Evolutionary conservation across 169 alveolate species (phyloP).

Genomic region (Sarcocystis neurona): DNA sequence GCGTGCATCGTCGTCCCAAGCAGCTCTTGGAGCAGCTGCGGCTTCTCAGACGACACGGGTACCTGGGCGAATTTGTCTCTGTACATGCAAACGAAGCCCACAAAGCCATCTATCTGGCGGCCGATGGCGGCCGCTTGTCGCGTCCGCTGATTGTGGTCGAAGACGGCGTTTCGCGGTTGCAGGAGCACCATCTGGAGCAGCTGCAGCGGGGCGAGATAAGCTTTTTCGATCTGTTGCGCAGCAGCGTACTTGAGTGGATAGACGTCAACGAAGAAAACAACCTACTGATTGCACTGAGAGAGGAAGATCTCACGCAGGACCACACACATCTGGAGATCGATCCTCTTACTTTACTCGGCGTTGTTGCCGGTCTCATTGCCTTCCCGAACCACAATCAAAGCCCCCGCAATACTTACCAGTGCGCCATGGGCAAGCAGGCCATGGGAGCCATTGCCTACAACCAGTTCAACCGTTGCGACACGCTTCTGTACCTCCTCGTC

Average conservation of each 20-base stretch:
- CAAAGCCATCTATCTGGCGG: constrained; percentile 93
- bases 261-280: constrained; percentile 99
- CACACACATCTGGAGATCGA: constrained; percentile 99
- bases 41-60: constrained; percentile 93
- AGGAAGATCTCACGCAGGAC: constrained; percentile 82
- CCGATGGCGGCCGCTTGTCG: constrained; percentile 99
- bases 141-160: constrained; percentile 97
- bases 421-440: constrained; percentile 99
- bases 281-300: constrained; percentile 93
- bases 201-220: constrained; percentile 81
- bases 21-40: constrained; percentile 88
- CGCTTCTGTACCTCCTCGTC: constrained; percentile 81
- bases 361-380: constrained; percentile 98
- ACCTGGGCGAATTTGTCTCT: constrained; percentile 95
- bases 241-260: constrained; percentile 97
- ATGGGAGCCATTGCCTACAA: constrained; percentile 98
- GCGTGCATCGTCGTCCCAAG: constrained; percentile 89
- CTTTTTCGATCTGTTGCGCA: constrained; percentile 84
- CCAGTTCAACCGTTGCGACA: constrained; percentile 69
- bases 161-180: constrained; percentile 85
- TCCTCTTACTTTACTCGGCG: constrained; percentile 97
- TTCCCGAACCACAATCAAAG: constrained; percentile 99
- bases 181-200: constrained; percentile 70
- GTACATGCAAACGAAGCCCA: constrained; percentile 90
- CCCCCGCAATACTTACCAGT: constrained; percentile 99